These are phyloP conservation scores for Monilinia laxa DNA, from an alignment of 2,329 filamentous ascomycete species.

Conservation along the genomic window DNA sequence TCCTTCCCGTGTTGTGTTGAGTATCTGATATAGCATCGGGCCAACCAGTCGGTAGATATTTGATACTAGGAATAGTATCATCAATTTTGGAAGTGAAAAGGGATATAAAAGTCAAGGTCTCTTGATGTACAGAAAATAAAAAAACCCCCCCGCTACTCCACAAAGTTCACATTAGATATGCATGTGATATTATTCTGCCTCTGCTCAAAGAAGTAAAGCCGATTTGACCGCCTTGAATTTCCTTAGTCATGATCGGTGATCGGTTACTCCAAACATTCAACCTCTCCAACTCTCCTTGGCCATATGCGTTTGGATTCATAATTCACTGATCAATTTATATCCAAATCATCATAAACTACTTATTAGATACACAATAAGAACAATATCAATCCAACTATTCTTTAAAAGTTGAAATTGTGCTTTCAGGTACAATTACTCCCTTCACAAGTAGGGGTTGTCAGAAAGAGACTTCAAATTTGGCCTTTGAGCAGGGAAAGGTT, in stretches of 20 bases:
- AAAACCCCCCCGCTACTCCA: slow-evolving; percentile 6
- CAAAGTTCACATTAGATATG: background rate
- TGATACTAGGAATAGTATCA: background rate
- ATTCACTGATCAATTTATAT: background rate
- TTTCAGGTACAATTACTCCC: background rate
- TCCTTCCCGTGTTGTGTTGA: background rate
- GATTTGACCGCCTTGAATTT: background rate
- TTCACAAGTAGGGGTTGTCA: background rate
- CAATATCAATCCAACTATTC: background rate
- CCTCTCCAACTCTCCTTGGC: background rate
- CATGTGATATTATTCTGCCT: background rate
- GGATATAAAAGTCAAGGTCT: background rate
- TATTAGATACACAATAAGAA: background rate
- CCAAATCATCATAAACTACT: background rate
- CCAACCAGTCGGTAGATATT: background rate
- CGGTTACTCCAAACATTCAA: background rate
- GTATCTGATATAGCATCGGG: background rate
- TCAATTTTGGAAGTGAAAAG: background rate
- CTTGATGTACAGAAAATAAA: background rate
- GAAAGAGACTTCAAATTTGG: slow-evolving; percentile 1
- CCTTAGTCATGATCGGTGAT: slow-evolving; percentile 12
- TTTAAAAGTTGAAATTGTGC: background rate
- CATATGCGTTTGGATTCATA: background rate
- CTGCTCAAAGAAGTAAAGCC: background rate
- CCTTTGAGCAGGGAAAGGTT: background rate